Conservation (phyloP, 2,329 filamentous ascomycete species). For the Epichloe sylvatica region DNA sequence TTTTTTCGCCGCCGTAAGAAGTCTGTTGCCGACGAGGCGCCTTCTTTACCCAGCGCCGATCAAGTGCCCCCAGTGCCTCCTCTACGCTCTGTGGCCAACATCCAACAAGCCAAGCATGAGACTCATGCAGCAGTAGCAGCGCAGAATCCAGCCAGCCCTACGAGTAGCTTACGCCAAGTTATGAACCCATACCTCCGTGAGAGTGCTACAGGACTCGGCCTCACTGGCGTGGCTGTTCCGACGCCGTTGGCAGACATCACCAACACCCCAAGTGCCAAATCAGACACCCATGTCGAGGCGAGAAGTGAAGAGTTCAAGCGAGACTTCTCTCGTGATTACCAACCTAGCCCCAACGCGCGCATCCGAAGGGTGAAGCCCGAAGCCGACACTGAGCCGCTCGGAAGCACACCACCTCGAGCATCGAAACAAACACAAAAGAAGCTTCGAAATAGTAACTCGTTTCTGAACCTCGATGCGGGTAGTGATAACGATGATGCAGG, state of each 20-base stretch:
- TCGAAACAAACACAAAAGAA: slow-evolving; percentile 17
- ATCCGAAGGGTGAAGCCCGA: slow-evolving; percentile 48
- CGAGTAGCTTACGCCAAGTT: slow-evolving; percentile 69
- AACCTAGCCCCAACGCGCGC: slow-evolving; percentile 56
- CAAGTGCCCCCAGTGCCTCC: slow-evolving; percentile 27
- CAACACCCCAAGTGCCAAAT: slow-evolving; percentile 8
- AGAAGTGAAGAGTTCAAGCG: slow-evolving; percentile 27
- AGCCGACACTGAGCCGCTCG: slow-evolving; percentile 17
- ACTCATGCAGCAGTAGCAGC: slow-evolving; percentile 11
- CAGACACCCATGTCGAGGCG: slow-evolving; percentile 15
- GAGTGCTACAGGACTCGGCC: slow-evolving; percentile 16
- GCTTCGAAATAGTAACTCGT: slow-evolving; percentile 29
- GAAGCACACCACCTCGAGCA: slow-evolving; percentile 20
- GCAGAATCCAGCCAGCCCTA: slow-evolving; percentile 40
- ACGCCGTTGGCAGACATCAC: slow-evolving; percentile 14
- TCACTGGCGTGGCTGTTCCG: slow-evolving; percentile 8
- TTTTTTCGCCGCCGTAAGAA: slow-evolving; percentile 97
- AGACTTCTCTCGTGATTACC: slow-evolving; percentile 64
- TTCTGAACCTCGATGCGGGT: slow-evolving; percentile 33
- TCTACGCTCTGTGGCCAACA: slow-evolving; percentile 19
- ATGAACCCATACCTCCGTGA: slow-evolving; percentile 66
- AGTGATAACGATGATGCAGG: slow-evolving; percentile 33
- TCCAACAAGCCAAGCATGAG: slow-evolving; percentile 17
- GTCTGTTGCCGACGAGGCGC: slow-evolving; percentile 59
- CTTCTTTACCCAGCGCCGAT: slow-evolving; percentile 41